A percentile compares a stretch with the other conserved stretches of the same genome.
phyloP scores from a whole-genome alignment of 768 basidiomycete species.

The Boletus rubescentipes region DNA sequence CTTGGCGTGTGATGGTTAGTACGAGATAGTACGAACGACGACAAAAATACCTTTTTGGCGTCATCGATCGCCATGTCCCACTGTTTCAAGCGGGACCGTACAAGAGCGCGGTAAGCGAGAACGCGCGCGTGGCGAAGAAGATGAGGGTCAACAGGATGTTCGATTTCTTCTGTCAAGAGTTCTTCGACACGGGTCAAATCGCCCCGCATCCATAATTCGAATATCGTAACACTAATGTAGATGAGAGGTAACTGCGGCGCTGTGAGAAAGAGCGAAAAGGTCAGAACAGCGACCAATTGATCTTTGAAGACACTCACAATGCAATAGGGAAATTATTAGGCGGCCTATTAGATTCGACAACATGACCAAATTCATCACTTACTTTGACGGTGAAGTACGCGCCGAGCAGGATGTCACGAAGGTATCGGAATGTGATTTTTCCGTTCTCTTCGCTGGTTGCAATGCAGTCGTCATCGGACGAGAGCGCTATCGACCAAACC shows the following conservation, averaged over 20 bases:
- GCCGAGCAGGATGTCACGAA: neutral
- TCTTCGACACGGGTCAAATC: neutral
- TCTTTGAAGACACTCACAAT: neutral
- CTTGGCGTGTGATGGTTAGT: neutral
- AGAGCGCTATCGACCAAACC: neutral
- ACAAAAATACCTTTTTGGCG: neutral
- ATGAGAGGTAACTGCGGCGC: neutral
- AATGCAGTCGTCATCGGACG: neutral
- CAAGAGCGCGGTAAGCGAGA: slow-evolving; percentile 3
- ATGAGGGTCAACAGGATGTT: neutral
- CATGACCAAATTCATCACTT: too few relatives aligned
- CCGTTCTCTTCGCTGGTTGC: neutral
- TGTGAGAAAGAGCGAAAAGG: neutral
- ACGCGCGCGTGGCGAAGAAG: neutral
- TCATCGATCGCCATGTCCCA: slow-evolving; percentile 1
- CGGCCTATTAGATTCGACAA: too few relatives aligned
- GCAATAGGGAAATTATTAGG: too few relatives aligned
- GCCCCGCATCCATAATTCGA: neutral
- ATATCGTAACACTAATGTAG: neutral
- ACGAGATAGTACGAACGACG: too few relatives aligned
- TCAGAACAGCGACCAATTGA: neutral
- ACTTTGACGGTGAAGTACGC: neutral
- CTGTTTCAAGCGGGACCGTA: neutral
- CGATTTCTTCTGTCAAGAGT: neutral
- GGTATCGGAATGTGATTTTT: neutral